These are phyloP conservation scores for Pleurotus platypus DNA, from an alignment of 768 basidiomycete species.

Conservation along the genomic window DNA sequence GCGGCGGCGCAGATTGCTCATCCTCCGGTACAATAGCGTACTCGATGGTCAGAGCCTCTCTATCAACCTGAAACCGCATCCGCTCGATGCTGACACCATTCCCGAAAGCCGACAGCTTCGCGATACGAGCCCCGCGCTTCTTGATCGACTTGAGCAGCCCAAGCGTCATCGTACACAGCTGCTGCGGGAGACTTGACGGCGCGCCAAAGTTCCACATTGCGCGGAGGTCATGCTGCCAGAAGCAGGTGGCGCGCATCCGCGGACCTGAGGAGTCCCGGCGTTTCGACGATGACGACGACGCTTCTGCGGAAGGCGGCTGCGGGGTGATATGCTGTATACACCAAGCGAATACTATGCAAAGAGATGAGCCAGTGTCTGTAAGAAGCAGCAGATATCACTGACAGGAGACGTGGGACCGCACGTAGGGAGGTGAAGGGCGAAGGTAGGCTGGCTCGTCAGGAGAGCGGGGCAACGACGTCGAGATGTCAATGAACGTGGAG, in stretches of 20 bases:
- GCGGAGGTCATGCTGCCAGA: slow-evolving; percentile 94
- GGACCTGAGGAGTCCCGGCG: slow-evolving; percentile 30
- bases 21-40: slow-evolving; percentile 82
- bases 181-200: slow-evolving; percentile 62
- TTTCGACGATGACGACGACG: slow-evolving; percentile 22
- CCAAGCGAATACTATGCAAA: slow-evolving; percentile 76
- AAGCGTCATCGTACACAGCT: slow-evolving; percentile 81
- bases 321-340: slow-evolving; percentile 73
- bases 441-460: slow-evolving; percentile 88
- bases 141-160: slow-evolving; percentile 80
- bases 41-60: slow-evolving; percentile 79
- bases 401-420: slow-evolving; percentile 83
- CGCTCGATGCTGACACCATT: slow-evolving; percentile 79
- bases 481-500: slow-evolving; percentile 82
- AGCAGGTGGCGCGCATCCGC: slow-evolving; percentile 78
- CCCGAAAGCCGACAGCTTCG: slow-evolving; percentile 75
- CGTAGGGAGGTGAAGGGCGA: slow-evolving; percentile 87
- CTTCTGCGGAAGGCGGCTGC: slow-evolving; percentile 21
- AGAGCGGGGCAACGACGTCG: slow-evolving; percentile 91
- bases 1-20: slow-evolving; percentile 40
- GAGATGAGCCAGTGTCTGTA: slow-evolving; percentile 11
- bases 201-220: slow-evolving; percentile 80
- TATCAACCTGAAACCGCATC: slow-evolving; percentile 73
- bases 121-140: slow-evolving; percentile 70
- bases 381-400: slow-evolving; percentile 19